Base-by-base conservation (phyloP, 2,329 filamentous ascomycete species). In the Sordariomycetes sp. region DNA sequence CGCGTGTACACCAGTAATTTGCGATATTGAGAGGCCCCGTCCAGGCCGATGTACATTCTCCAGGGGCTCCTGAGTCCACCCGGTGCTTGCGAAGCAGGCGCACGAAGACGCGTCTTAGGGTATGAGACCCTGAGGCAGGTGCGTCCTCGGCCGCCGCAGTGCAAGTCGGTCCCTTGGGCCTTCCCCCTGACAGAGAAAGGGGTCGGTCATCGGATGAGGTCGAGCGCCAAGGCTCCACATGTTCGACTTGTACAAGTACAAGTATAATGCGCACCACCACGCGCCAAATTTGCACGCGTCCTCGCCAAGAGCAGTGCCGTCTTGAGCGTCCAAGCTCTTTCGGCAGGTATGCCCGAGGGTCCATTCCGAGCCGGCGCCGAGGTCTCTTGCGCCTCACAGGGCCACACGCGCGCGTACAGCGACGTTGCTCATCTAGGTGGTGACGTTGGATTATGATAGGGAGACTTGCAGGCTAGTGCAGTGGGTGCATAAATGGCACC, bases 1-100 rank as follows among this genome's bases (percentile, higher is more conserved):
- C 22, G 45, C 39, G 32, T 42, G 15, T 53, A 25, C 52, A 56
- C 54, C 54, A 50, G 42, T 56, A 56, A 56, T 56, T 56, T 50
- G 25, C 24, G 24, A 42, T 13, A 50, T 56, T 24, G 54, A 24
- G 42, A 45, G 24, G 13, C 13, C 28, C 28, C 22, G 24, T 39
- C 24, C 32, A 34, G 25, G 13, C 53, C 34, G 25, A 28, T 28
- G 36, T 42, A 55, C 52, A 22, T 32, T n/a, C 17, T n/a, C 52
- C 32, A 20, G 52, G 52, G 28, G 52, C n/a, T 53, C 7, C 25
- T 7, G 20, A 28, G 25, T 36, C 32, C 28, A 36, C 17, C n/a
- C 10, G 35, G n/a, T 36, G 17, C 32, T 22, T 36, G n/a, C 3
- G 25, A 35, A 28, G 52, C 13, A 12, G 22, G n/a, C n/a, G 45